Base-by-base conservation (phyloP, 2,329 filamentous ascomycete species). In the Stemphylium lycopersici region DNA sequence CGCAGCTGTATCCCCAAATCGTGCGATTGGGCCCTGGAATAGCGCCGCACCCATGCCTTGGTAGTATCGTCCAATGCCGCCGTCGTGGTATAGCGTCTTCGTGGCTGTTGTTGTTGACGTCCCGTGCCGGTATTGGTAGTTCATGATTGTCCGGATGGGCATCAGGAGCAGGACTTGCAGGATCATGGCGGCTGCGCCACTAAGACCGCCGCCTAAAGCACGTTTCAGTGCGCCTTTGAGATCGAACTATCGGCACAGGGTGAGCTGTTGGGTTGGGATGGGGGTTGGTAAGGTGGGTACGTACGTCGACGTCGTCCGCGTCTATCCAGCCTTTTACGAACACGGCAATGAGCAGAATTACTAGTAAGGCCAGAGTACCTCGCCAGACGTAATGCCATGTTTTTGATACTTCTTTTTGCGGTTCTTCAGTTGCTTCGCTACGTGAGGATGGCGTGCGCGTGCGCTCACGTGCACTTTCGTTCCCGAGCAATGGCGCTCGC, bases 111-210 rank as follows among this genome's bases (percentile, higher is more conserved):
- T 55, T 3, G 69, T 61, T 6, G 65, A 65, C 18, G 60, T 63
- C 12, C 68, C 68, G 20, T 70, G 67, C 31, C 68, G 66, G 36
- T 70, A 70, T 38, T 70, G 68, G 36, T 70, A 70, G 42, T 70
- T 70, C 67, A 70, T 70, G 31, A 69, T 69, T 0, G 68, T 70
- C 1, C 68, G 63, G 13, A 70, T 63, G 1, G 68, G 68, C 67
- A 70, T 70, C 37, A 70, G 49, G 2, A 69, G 39, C n/a, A 69
- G 43, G 1, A 70, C 68, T 47, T 70, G 68, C 15, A 70, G 56
- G 2, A 70, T 52, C 68, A 70, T 70, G 3, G 68, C 68, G 7
- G 67, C 68, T 4, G 66, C 68, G 24, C 68, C 68, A 16, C 65
- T 69, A n/a, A 70, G 16, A 0, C 68, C 68, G 13, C 68, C 68